Evolutionary conservation across 495 filamentous ascomycete genomes (phyloP).

Genomic region (Penicillium fimorum): DNA sequence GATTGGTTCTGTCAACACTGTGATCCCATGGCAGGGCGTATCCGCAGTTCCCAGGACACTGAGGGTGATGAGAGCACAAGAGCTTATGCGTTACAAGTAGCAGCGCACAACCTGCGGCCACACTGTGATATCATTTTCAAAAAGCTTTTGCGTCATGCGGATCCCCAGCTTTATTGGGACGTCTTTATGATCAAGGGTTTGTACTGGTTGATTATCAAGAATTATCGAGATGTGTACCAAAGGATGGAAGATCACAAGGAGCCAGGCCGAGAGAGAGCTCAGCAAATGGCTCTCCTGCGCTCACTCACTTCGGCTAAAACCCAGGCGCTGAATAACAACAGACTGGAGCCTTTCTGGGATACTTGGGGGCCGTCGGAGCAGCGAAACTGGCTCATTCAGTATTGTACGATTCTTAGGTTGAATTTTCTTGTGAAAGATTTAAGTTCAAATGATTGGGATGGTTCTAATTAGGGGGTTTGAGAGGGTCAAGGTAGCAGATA

Average conservation of each 20-base stretch:
- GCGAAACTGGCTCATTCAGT: not conserved
- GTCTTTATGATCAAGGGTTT: not conserved
- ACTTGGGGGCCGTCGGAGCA: not conserved
- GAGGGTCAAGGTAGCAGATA: not conserved
- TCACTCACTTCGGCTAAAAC: not conserved
- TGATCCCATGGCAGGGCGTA: not conserved
- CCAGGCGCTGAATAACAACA: not conserved
- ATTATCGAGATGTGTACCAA: not conserved
- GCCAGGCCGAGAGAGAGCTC: not conserved
- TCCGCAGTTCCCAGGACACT: not conserved
- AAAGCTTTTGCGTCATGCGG: not conserved
- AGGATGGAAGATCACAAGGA: not conserved
- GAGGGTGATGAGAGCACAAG: not conserved
- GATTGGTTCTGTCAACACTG: constrained; percentile 2
- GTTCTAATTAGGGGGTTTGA: not conserved
- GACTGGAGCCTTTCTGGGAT: not conserved
- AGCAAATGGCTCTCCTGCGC: not conserved
- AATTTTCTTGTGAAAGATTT: not conserved
- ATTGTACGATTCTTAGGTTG: not conserved
- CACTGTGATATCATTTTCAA: not conserved
- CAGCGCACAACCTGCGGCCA: not conserved
- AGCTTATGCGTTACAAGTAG: not conserved
- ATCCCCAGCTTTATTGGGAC: not conserved
- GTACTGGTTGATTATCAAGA: constrained; percentile 1
- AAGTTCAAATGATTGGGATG: not conserved